Evolutionary conservation across 1,284 basidiomycete genomes (phyloP).

Genomic region (Moesziomyces aphidis): DNA sequence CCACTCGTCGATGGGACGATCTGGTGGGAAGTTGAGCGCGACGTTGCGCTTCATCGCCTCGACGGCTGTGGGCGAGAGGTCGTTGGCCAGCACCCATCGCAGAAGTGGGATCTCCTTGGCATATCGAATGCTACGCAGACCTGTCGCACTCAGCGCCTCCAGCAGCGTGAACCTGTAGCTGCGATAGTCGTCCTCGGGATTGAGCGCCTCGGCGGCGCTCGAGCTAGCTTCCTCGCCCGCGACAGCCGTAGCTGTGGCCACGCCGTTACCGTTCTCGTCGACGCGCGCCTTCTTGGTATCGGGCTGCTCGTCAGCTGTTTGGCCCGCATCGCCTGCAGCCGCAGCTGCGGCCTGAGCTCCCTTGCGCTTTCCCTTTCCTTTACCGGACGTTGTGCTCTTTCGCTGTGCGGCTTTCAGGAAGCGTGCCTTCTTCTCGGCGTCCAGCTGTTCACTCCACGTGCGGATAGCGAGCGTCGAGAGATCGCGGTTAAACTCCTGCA

Average conservation of each 20-base stretch:
- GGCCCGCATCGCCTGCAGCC: not conserved
- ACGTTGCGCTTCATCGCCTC: constrained; percentile 90
- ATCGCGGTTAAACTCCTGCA: constrained; percentile 98
- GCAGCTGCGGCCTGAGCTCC: not conserved
- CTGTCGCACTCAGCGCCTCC: constrained; percentile 96
- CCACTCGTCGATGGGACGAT: constrained; percentile 61
- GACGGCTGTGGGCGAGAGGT: constrained; percentile 84
- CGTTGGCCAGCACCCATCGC: constrained; percentile 93
- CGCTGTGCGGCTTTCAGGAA: constrained; percentile 72
- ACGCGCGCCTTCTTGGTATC: constrained; percentile 22
- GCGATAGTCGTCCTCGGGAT: constrained; percentile 68
- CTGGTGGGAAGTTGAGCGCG: constrained; percentile 83
- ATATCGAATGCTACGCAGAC: constrained; percentile 94
- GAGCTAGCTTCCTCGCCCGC: constrained; percentile 1
- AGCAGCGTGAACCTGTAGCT: constrained; percentile 82
- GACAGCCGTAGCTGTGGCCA: constrained; percentile 3
- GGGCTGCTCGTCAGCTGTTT: constrained; percentile 6
- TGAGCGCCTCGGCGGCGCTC: not conserved
- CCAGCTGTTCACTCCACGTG: constrained; percentile 82
- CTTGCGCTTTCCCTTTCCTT: constrained; percentile 47
- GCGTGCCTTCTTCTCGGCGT: constrained; percentile 76
- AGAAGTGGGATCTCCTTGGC: constrained; percentile 95
- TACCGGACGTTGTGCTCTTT: constrained; percentile 28
- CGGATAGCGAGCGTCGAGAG: constrained; percentile 88
- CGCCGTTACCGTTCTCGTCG: constrained; percentile 9